Evolutionary conservation across 768 basidiomycete genomes (phyloP), one percentile per base, ranked within the genome.

Genomic region (Paxillus rubicundulus): DNA sequence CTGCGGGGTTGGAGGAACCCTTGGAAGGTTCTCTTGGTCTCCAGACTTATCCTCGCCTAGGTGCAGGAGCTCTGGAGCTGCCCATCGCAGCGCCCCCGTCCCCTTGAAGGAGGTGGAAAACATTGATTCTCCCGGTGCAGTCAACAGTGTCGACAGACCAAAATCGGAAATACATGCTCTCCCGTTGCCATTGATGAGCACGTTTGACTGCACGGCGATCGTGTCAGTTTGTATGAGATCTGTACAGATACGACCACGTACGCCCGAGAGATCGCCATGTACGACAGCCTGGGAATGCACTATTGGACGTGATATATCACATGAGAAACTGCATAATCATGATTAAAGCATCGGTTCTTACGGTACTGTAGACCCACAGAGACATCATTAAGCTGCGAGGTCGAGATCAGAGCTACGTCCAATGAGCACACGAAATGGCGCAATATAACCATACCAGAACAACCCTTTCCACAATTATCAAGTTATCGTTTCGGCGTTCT

Each of bases 251-350:
- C 13, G 9, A 3, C 14, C 8, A 37, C 66, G 32, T 48, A 68
- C 65, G 1, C 78, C 62, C 16, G 57, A 59, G 9, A 64, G 48
- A 27, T 69, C 67, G 1, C 65, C 67, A 4, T 69, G 67, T 1
- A 66, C 54, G 16, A 66, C 52, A n/a, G 10, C n/a, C 3, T 42
- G 37, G 0, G 51, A 63, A 53, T 68, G 65, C 17, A 66, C 65
- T 64, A n/a, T 6, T 14, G 32, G 27, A 1, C 3, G 6, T 24
- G 24, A 24, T 24, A 24, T 5, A 1, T 17, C 24, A 13, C 10
- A 2, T 61, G 14, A 42, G 2, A 1, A 9, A 16, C 10, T 28
- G 40, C 38, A 44, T 6, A 33, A 4, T 0, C 9, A 28, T 27
- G n/a, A 4, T 37, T 0, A 1, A 10, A 21, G 5, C 1, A 8